phyloP scores from a whole-genome alignment of 208 protist species.

The Wallacemonas sp. region DNA sequence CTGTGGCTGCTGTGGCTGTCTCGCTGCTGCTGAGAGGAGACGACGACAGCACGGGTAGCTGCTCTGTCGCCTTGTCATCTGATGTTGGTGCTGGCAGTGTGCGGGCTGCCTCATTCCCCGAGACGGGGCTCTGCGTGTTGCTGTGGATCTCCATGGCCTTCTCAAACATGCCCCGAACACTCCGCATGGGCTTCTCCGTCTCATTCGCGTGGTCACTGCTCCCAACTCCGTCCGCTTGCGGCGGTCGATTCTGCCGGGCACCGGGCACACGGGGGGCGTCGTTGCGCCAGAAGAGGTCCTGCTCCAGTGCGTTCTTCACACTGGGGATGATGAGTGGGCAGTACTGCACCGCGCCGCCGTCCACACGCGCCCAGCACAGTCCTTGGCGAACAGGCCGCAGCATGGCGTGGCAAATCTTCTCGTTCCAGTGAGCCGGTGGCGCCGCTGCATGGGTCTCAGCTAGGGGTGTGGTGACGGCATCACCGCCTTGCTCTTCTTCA shows the following conservation, averaged over 20 bases:
- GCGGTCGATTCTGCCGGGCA: neutral
- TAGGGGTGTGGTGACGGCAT: no score
- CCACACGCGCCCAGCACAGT: constrained; percentile 47
- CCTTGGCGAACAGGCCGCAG: constrained; percentile 36
- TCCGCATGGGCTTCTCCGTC: constrained; percentile 5
- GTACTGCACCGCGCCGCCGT: constrained; percentile 56
- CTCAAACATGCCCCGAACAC: constrained; percentile 25
- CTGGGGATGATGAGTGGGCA: constrained; percentile 50
- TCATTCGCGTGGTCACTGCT: neutral
- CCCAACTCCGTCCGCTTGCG: no score
- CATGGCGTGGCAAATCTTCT: constrained; percentile 37
- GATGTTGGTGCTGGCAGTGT: no score
- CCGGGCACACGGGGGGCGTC: constrained; percentile 33
- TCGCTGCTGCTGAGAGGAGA: neutral
- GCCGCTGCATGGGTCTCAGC: neutral
- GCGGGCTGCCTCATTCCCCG: neutral
- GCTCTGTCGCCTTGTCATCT: no score
- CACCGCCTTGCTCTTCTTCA: no score
- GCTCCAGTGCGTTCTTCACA: constrained; percentile 42
- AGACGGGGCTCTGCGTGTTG: constrained; percentile 7
- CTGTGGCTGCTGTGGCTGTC: neutral
- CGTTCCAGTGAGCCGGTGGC: constrained; percentile 23
- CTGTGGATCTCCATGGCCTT: constrained; percentile 26
- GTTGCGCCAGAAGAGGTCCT: constrained; percentile 77
- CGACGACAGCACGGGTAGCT: neutral